Evolutionary conservation across 345 rosid species (phyloP).

Genomic region (Aegle marmelos): DNA sequence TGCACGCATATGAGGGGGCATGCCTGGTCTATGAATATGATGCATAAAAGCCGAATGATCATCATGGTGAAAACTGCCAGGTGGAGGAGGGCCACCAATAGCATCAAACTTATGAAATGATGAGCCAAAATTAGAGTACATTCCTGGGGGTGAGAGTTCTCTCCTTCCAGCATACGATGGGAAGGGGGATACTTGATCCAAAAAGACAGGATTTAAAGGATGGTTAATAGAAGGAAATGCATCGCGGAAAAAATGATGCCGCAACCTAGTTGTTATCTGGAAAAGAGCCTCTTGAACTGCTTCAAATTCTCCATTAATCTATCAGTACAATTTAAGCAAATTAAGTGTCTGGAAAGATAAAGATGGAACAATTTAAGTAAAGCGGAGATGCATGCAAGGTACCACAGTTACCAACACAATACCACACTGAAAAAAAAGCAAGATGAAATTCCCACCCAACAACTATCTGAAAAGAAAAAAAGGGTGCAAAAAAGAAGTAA

Average conservation of each 20-base stretch:
- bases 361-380: background rate
- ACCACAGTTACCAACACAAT: background rate
- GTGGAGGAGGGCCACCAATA: constrained; percentile 53
- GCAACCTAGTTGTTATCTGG: constrained; percentile 66
- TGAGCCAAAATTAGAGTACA: constrained; percentile 40
- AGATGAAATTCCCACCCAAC: background rate
- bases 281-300: constrained; percentile 68
- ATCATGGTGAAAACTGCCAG: constrained; percentile 48
- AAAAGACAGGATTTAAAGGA: constrained; percentile 45
- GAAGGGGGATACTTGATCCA: constrained; percentile 55
- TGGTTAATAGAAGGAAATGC: constrained; percentile 46
- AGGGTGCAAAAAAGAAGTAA: background rate
- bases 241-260: constrained; percentile 59
- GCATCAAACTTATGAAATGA: constrained; percentile 52
- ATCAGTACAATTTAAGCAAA: constrained; percentile 8
- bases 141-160: constrained; percentile 60
- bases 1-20: constrained; percentile 51
- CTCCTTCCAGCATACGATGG: constrained; percentile 59
- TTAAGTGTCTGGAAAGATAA: background rate
- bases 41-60: constrained; percentile 52
- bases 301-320: constrained; percentile 69
- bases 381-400: background rate
- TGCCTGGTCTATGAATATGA: constrained; percentile 40
- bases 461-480: constrained; percentile 9
- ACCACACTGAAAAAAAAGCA: background rate